A percentile compares a stretch with the other conserved stretches of the same genome.
Evolutionary conservation across 1,284 basidiomycete species (phyloP).

Genomic region (Rhizoctonia solani): DNA sequence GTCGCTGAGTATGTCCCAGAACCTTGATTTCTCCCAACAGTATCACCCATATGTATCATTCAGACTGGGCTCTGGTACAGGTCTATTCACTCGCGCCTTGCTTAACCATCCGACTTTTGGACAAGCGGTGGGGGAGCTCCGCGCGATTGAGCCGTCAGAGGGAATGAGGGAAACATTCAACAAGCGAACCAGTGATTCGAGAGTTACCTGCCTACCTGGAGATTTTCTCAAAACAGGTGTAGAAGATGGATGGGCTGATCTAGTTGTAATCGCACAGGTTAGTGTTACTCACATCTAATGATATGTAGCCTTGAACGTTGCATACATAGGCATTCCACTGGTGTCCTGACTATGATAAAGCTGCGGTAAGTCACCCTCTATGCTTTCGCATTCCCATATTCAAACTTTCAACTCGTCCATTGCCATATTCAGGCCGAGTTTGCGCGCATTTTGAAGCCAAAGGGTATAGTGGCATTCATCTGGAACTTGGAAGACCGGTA

Average conservation of each 20-base stretch:
- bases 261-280: conserved; percentile 75
- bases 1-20: conserved; percentile 63
- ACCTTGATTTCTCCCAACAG: neutral
- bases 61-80: conserved; percentile 65
- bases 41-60: conserved; percentile 47
- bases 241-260: conserved; percentile 68
- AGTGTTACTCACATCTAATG: conserved; percentile 6
- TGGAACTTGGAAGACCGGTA: conserved; percentile 82
- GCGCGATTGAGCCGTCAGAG: conserved; percentile 68
- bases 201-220: conserved; percentile 60
- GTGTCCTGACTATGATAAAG: conserved; percentile 72
- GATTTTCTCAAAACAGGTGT: conserved; percentile 65
- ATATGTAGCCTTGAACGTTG: neutral
- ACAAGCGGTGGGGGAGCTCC: conserved; percentile 54
- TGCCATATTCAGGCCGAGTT: conserved; percentile 55
- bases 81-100: conserved; percentile 77
- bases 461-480: conserved; percentile 65
- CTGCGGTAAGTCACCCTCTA: conserved; percentile 45
- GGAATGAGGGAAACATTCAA: conserved; percentile 70
- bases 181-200: conserved; percentile 53
- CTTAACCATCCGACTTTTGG: conserved; percentile 64
- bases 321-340: conserved; percentile 74
- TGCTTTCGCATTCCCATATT: neutral
- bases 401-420: neutral
- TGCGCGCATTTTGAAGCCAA: conserved; percentile 68